phyloP scores from a whole-genome alignment of 345 rosid species.

The Populus davidiana region DNA sequence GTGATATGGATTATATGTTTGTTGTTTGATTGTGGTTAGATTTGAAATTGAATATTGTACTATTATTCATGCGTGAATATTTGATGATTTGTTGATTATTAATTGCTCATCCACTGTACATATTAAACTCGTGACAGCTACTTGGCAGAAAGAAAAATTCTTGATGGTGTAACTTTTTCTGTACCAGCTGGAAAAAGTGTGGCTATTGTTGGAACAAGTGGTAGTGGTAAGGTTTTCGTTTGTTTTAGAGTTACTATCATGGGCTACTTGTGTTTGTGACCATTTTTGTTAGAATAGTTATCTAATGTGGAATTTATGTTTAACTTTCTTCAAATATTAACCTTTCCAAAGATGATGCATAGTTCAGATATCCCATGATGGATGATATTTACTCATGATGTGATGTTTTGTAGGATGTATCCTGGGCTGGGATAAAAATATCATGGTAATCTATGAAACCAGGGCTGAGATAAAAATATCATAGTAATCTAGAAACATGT shows the following conservation, averaged over 20 bases:
- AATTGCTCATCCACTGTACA: constrained; percentile 11
- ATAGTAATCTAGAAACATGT: neutral
- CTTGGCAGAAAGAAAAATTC: constrained; percentile 74
- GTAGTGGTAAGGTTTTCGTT: constrained; percentile 65
- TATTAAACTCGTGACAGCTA: constrained; percentile 56
- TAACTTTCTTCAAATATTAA: neutral
- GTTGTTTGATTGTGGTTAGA: neutral
- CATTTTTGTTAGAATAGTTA: neutral
- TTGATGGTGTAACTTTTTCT: constrained; percentile 83
- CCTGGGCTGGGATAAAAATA: neutral
- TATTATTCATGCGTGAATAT: neutral
- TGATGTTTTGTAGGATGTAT: neutral
- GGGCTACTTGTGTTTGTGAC: constrained; percentile 1
- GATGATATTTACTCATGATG: neutral
- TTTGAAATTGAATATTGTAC: constrained; percentile 1
- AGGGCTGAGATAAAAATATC: neutral
- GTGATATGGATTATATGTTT: neutral
- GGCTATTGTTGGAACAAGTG: constrained; percentile 99
- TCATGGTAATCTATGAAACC: neutral
- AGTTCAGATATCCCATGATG: neutral
- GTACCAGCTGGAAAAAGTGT: constrained; percentile 95
- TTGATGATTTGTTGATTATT: neutral
- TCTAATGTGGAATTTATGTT: neutral
- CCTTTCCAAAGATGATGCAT: neutral
- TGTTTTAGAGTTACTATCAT: neutral